Conservation (phyloP, 140 eudicot genomes). For the Erigeron philadelphicus region DNA sequence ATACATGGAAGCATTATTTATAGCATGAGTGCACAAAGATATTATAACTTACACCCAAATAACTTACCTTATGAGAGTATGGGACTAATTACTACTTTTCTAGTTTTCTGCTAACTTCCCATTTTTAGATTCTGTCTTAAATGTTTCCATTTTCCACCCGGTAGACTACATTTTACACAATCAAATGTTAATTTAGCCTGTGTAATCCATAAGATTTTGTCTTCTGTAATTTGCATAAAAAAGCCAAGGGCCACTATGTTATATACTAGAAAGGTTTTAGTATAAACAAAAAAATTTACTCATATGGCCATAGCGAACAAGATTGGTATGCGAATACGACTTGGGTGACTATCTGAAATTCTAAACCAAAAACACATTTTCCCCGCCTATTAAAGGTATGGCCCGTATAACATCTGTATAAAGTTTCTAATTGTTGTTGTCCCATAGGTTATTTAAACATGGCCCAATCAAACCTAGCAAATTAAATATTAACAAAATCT, state of each 20-base stretch:
- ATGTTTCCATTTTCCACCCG: slow-evolving; percentile 1
- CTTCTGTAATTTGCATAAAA: too few species aligned
- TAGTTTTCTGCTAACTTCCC: not conserved
- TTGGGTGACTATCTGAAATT: too few species aligned
- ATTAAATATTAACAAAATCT: not conserved
- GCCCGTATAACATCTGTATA: too few species aligned
- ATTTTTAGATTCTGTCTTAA: not conserved
- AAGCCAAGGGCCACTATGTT: too few species aligned
- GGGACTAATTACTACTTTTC: not conserved
- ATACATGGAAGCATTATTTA: not conserved
- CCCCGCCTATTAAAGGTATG: too few species aligned
- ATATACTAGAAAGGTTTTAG: too few species aligned
- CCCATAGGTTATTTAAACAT: not conserved
- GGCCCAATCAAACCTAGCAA: not conserved
- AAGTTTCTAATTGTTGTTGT: too few species aligned
- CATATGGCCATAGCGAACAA: too few species aligned
- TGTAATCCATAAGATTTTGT: not conserved
- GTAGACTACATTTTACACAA: not conserved
- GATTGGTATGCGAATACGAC: too few species aligned
- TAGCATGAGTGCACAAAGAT: not conserved
- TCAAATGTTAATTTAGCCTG: not conserved
- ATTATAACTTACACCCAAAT: not conserved
- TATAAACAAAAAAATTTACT: too few species aligned
- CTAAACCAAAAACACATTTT: too few species aligned
- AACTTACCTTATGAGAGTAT: not conserved